These are phyloP conservation scores for Taphrina sp. DNA, from an alignment of 1,139 yeast genomes.

Conservation along the genomic window DNA sequence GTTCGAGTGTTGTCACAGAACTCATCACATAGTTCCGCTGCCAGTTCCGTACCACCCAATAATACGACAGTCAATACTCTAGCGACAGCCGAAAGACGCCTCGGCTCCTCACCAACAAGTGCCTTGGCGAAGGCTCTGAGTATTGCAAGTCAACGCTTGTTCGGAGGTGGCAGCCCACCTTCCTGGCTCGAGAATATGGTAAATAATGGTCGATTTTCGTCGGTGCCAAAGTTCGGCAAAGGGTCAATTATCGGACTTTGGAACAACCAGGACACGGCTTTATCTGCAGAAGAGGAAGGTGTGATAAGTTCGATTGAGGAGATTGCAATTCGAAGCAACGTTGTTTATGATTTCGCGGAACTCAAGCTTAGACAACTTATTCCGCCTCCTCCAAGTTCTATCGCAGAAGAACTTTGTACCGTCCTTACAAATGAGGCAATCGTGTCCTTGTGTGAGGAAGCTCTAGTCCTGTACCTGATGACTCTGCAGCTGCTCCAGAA, in stretches of 20 bases:
- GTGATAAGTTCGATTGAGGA: constrained; percentile 62
- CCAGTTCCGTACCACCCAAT: constrained; percentile 2
- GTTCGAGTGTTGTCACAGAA: constrained; percentile 65
- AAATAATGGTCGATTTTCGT: constrained; percentile 6
- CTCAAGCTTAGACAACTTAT: constrained; percentile 81
- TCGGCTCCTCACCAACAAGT: constrained; percentile 71
- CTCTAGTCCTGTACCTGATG: constrained; percentile 78
- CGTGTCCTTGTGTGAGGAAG: constrained; percentile 72
- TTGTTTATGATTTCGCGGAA: constrained; percentile 83
- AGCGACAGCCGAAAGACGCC: constrained; percentile 27
- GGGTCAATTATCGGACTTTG: constrained; percentile 16
- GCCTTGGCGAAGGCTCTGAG: constrained; percentile 86
- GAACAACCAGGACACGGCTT: constrained; percentile 14
- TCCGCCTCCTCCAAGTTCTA: constrained; percentile 64
- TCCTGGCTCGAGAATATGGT: constrained; percentile 32
- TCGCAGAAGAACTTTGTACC: constrained; percentile 40
- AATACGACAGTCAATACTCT: constrained; percentile 21
- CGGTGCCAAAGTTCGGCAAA: neutral
- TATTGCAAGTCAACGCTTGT: constrained; percentile 80
- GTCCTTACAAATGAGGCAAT: constrained; percentile 61
- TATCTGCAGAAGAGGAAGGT: constrained; percentile 54
- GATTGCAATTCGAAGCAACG: constrained; percentile 55
- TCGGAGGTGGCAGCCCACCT: constrained; percentile 52
- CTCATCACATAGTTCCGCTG: neutral
- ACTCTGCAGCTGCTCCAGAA: constrained; percentile 74